Evolutionary conservation across 2,329 filamentous ascomycete genomes (phyloP), one percentile per base, ranked within the genome.

Genomic region (Pyricularia sp.): DNA sequence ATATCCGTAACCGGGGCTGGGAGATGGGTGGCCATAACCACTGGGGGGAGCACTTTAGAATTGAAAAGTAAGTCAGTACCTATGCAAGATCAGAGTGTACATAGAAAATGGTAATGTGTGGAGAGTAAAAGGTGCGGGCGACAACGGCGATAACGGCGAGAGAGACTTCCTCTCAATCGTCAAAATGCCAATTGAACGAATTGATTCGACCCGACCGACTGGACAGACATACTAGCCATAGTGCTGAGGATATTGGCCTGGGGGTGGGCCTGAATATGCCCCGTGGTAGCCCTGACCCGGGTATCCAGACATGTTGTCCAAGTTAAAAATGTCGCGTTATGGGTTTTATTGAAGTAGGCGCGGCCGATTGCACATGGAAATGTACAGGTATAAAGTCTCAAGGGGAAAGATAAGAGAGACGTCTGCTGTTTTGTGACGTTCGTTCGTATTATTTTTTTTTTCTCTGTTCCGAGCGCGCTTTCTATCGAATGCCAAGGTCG

Each of bases 1-100:
- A 69, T 78, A 77, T 44, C 70, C 72, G 31, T 74, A 74, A 28
- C 72, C 73, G n/a, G 75, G 76, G 10, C 78, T 75, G 2, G 72
- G 70, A 16, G 72, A 70, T 26, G 53, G 53, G 12, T 57, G 53
- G 13, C 53, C 53, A n/a, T 57, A 57, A 26, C 53, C 53, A 57
- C 26, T 24, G 9, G n/a, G 53, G 22, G 53, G 22, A 26, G 53
- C 53, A 26, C 53, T 57, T 55, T 40, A 1, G 22, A 57, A 24
- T n/a, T n/a, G 19, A 57, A 8, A 26, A 57, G 53, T 1, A 57
- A 57, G 53, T 24, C 22, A 26, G 61, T 57, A 57, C 13, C 24
- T 30, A 10, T 31, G 26, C 30, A 16, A 40, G 3, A 8, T 16
- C 13, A 16, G 16, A 40, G 33, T 40, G 12, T 40, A 5, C 13